phyloP scores from a whole-genome alignment of 257 asterid species.

The Echium plantagineum region DNA sequence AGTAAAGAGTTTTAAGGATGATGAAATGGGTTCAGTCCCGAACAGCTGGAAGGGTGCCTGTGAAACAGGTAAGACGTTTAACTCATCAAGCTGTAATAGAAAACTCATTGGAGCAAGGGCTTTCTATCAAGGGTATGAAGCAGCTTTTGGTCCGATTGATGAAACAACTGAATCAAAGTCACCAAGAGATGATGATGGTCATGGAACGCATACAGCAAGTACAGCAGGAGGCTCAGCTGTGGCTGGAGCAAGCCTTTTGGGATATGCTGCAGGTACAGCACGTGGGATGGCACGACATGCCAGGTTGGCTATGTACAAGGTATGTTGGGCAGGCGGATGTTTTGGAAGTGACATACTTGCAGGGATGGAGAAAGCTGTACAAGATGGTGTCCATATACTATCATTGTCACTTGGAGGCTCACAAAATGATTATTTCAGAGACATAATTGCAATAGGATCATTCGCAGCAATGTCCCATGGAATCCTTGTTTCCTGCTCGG shows the following conservation, averaged over 20 bases:
- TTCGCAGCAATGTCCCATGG: conserved; percentile 34
- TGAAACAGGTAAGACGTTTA: conserved; percentile 23
- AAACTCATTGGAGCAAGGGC: conserved; percentile 32
- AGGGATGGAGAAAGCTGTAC: conserved; percentile 36
- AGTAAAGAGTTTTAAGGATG: conserved; percentile 29
- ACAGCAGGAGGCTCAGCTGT: conserved; percentile 31
- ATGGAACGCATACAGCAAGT: conserved; percentile 39
- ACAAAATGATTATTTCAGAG: conserved; percentile 4
- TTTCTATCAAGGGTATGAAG: conserved; percentile 29
- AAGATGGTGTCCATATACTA: conserved; percentile 35
- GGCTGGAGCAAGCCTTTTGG: conserved; percentile 30
- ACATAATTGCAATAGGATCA: conserved; percentile 39
- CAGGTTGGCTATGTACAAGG: conserved; percentile 35
- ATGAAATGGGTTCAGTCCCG: conserved; percentile 24
- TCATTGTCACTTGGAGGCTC: conserved; percentile 37
- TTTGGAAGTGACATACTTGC: conserved; percentile 11
- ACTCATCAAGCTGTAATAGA: conserved; percentile 28
- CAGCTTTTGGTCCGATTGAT: conserved; percentile 15
- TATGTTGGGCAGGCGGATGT: conserved; percentile 41
- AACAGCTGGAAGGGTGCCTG: conserved; percentile 33
- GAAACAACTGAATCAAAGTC: conserved; percentile 15
- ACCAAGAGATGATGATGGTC: conserved; percentile 38
- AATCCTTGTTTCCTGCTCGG: conserved; percentile 34
- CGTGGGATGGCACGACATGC: conserved; percentile 41
- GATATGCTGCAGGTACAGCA: conserved; percentile 36